Evolutionary conservation across 805 yeast species (phyloP), one percentile per base, ranked within the genome.

Genomic region (Pichia cephalocereana): DNA sequence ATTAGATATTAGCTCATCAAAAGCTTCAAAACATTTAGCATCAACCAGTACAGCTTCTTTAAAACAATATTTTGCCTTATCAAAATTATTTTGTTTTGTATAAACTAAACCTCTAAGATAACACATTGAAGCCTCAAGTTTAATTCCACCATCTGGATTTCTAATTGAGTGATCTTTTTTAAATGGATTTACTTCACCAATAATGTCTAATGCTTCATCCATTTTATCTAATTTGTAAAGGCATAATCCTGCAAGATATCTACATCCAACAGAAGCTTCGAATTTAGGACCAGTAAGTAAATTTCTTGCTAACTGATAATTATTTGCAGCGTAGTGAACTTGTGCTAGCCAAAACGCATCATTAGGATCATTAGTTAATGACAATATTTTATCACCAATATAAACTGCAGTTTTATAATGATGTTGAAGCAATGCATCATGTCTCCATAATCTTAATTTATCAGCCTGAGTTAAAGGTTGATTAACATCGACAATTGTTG

Each of bases 261-360:
- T 68, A 64, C 97, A 89, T 55, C 85, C 77, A 4, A 86, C 82
- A 41, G 83, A 77, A 8, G 72, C 70, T 52, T 79, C 77, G 54
- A 74, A 79, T 46, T 74, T 78, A 34, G 74, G 70, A 14, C 78
- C 74, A 17, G 79, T 66, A 19, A 91, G 70, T 40, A 90, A 65
- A 53, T 81, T 82, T 46, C 88, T 76, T 2, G 95, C 96, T 34
- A 96, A 71, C 39, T 82, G 74, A 64, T 79, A 89, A 59, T 85
- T 79, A 11, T 91, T 91, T 48, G 79, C 79, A 48, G 80, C 71
- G 63, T 80, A 87, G 62, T 84, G 81, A 6, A 86, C 95, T 67
- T 91, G 96, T 0, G 96, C 96, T 31, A 91, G 71, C 96, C 97
- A 90, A 64, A 88, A 91, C 11, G 96, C 96, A 62, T 91, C 98